Evolutionary conservation across 2,329 filamentous ascomycete genomes (phyloP), one percentile per base, ranked within the genome.

Genomic region (Cercospora nicotianae): DNA sequence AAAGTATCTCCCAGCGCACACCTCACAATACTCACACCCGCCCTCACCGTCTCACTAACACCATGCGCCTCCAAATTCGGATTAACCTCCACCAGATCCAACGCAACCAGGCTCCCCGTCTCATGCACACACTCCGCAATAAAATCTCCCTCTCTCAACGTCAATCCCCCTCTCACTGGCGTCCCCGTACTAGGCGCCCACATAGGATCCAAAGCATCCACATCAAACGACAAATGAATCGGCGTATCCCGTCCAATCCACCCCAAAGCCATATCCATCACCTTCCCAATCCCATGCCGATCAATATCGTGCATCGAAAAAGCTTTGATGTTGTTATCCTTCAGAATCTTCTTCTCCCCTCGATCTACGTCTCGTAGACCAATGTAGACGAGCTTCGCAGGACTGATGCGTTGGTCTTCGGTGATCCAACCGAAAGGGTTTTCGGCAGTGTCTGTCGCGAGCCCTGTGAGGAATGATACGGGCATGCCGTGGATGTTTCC

Each of bases 271-370:
- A 97, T 96, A 77, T 98, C 95, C 83, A 99, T 93, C 72, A 99
- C 93, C 72, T 90, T 91, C 65, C 95, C 95, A 76, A 99, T 99
- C 58, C 95, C 95, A 78, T 98, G 86, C 64, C 92, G 87, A 81
- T 99, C 95, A 80, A 99, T 91, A 78, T 99, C 95, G 79, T 97
- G 95, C 95, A 99, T 99, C 82, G 91, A 94, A 77, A 98, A 99
- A 3, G 94, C 94, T 84, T 92, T 94, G 84, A 99, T 95, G 51
- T 91, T 90, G 77, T 98, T 85, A 72, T 98, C 92, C 67, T 90
- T 87, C 71, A 99, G 83, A 69, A 97, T 92, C 82, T 89, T 87
- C 90, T 97, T 98, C 89, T 99, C 95, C 51, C 89, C 92, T n/a
- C 87, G 81, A 79, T 99, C 95, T 31, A 98, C 93, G 78, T 98